A percentile compares a stretch with the other conserved stretches of the same genome.
phyloP scores from a whole-genome alignment of 2,329 filamentous ascomycete genomes.

The Tolypocladium ovalisporum region DNA sequence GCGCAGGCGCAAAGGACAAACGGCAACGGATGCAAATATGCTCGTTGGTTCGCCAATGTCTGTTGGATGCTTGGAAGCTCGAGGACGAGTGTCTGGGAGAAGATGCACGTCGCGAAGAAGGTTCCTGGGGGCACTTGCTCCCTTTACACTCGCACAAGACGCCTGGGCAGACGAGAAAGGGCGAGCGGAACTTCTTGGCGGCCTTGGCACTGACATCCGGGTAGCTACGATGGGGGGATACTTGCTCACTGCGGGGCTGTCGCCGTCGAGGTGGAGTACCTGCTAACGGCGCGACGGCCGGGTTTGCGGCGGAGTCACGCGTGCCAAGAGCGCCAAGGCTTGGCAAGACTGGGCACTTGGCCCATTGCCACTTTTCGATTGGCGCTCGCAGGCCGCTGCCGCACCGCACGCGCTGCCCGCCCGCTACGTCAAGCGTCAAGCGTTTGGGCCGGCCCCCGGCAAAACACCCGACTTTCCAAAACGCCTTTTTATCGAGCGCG shows the following conservation, averaged over 20 bases:
- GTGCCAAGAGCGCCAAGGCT: conserved; percentile 27
- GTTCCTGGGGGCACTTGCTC: conserved; percentile 18
- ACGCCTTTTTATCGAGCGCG: background rate
- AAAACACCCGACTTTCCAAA: background rate
- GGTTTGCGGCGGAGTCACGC: conserved; percentile 14
- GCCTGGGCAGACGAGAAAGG: conserved; percentile 22
- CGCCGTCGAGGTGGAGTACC: conserved; percentile 2
- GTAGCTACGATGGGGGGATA: conserved; percentile 10
- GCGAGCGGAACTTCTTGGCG: conserved; percentile 27
- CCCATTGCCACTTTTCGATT: conserved; percentile 19
- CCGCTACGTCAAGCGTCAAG: background rate
- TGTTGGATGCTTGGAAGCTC: background rate
- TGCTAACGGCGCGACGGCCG: conserved; percentile 7
- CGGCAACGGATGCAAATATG: background rate
- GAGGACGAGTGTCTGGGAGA: background rate
- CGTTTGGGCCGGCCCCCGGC: background rate
- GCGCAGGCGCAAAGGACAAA: background rate
- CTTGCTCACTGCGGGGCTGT: background rate
- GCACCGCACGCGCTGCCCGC: background rate
- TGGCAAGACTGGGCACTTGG: conserved; percentile 26
- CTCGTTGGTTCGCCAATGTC: background rate
- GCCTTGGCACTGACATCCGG: conserved; percentile 14
- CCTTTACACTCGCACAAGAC: conserved; percentile 24
- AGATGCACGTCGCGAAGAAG: background rate
- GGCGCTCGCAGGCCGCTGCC: conserved; percentile 6